Evolutionary conservation across 768 basidiomycete species (phyloP).

Genomic region (Agrocybe praecox): DNA sequence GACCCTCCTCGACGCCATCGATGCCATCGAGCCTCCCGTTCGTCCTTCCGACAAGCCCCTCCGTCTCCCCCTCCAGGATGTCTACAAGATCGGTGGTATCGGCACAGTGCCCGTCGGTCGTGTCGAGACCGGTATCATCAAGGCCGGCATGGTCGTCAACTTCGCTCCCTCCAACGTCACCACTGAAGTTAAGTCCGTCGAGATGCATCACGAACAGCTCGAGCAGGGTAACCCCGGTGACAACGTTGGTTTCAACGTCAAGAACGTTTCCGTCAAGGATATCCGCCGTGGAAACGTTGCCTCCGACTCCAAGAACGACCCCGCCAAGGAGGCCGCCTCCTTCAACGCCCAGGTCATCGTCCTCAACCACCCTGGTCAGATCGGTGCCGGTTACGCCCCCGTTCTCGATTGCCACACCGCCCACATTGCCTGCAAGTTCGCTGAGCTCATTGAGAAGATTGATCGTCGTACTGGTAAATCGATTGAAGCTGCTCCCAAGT

Average conservation of each 20-base stretch:
- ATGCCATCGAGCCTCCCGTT: slow-evolving; percentile 96
- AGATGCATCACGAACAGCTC: slow-evolving; percentile 99
- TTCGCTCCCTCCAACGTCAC: slow-evolving; percentile 98
- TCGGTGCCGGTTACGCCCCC: slow-evolving; percentile 97
- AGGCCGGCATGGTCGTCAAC: slow-evolving; percentile 98
- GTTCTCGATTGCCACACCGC: slow-evolving; percentile 99
- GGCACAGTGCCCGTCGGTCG: slow-evolving; percentile 99
- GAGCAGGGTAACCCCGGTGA: slow-evolving; percentile 94
- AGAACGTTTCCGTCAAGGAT: slow-evolving; percentile 99
- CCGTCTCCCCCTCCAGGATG: slow-evolving; percentile 99
- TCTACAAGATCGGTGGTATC: slow-evolving; percentile 99
- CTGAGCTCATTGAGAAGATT: slow-evolving; percentile 98
- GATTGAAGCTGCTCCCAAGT: slow-evolving; percentile 88
- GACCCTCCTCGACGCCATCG: slow-evolving; percentile 99
- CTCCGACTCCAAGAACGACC: slow-evolving; percentile 99
- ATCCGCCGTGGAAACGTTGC: slow-evolving; percentile 99
- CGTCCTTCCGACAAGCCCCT: slow-evolving; percentile 99
- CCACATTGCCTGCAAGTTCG: slow-evolving; percentile 99
- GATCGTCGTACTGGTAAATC: slow-evolving; percentile 98
- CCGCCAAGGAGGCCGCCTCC: slow-evolving; percentile 97
- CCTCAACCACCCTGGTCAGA: slow-evolving; percentile 99
- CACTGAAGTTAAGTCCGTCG: slow-evolving; percentile 99
- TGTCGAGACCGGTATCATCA: slow-evolving; percentile 99
- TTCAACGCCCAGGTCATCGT: slow-evolving; percentile 99
- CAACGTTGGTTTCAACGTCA: slow-evolving; percentile 99